Conservation (phyloP, 192 early-diverging fungal species). For the Gigaspora rosea region DNA sequence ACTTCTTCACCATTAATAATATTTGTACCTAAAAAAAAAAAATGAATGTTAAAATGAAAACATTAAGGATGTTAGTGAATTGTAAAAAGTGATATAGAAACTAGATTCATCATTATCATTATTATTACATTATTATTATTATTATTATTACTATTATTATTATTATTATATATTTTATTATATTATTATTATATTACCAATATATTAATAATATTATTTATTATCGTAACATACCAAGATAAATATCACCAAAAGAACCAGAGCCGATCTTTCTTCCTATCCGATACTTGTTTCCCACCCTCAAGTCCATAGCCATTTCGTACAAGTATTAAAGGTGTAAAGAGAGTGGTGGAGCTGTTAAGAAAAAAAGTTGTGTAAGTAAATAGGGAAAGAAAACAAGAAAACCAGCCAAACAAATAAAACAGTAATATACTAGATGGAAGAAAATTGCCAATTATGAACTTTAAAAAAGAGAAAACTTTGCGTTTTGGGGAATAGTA, state of each 20-base stretch:
- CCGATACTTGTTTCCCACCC: conserved; percentile 93
- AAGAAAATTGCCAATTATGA: background rate
- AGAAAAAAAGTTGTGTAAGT: background rate
- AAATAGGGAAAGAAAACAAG: background rate
- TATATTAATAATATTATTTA: background rate
- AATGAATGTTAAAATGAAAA: background rate
- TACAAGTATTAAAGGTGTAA: background rate
- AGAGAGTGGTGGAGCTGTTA: background rate
- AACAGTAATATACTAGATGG: background rate
- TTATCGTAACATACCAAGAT: conserved; percentile 66
- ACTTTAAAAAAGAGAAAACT: too few species aligned
- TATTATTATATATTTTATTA: background rate
- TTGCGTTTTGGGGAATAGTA: too few species aligned
- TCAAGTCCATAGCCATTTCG: conserved; percentile 63
- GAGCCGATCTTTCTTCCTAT: conserved; percentile 96
- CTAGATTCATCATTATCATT: too few species aligned
- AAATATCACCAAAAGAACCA: conserved; percentile 98
- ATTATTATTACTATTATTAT: background rate
- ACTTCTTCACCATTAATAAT: conserved; percentile 86
- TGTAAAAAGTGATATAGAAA: background rate
- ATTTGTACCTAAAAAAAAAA: conserved; percentile 41
- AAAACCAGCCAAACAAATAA: background rate
- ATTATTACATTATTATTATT: too few species aligned
- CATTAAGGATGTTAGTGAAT: background rate
- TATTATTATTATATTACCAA: too few species aligned